Conservation (phyloP, 441 rosid species). For the Aquilaria agallochum region DNA sequence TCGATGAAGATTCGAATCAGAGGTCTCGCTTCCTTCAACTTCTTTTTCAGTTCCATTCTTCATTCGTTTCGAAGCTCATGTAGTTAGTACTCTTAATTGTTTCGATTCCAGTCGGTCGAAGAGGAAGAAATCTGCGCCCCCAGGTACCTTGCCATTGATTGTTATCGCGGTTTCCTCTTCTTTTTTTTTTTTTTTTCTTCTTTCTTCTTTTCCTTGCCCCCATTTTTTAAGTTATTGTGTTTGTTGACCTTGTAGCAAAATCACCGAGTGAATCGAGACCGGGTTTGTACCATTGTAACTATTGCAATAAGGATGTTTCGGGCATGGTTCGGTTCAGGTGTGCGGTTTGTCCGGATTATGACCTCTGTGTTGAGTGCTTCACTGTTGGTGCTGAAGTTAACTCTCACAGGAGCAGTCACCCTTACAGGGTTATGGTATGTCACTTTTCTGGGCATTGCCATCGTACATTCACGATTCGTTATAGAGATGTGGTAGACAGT, state of each 20-base stretch:
- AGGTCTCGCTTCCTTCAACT: slow-evolving; percentile 31
- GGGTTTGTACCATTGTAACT: slow-evolving; percentile 80
- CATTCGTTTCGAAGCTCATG: not conserved
- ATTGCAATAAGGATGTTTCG: slow-evolving; percentile 79
- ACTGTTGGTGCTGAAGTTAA: slow-evolving; percentile 72
- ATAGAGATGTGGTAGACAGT: too few relatives aligned
- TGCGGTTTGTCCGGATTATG: slow-evolving; percentile 81
- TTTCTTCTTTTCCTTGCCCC: not conserved
- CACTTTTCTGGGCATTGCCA: not conserved
- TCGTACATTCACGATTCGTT: too few relatives aligned
- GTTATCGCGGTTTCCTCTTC: slow-evolving; percentile 17
- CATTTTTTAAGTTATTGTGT: not conserved
- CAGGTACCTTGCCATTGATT: slow-evolving; percentile 22
- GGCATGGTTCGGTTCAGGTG: slow-evolving; percentile 81
- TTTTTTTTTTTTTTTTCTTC: not conserved
- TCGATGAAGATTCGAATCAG: slow-evolving; percentile 41
- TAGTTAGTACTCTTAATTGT: slow-evolving; percentile 1
- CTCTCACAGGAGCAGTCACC: slow-evolving; percentile 79
- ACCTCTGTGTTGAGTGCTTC: slow-evolving; percentile 91
- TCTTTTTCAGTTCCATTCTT: not conserved
- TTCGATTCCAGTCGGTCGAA: slow-evolving; percentile 44
- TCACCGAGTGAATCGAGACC: slow-evolving; percentile 37
- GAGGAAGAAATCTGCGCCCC: slow-evolving; percentile 41
- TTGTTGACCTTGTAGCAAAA: not conserved
- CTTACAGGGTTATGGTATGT: slow-evolving; percentile 84